Evolutionary conservation across 306 rosid species (phyloP), one percentile per base, ranked within the genome.

Genomic region (Begonia masoniana): DNA sequence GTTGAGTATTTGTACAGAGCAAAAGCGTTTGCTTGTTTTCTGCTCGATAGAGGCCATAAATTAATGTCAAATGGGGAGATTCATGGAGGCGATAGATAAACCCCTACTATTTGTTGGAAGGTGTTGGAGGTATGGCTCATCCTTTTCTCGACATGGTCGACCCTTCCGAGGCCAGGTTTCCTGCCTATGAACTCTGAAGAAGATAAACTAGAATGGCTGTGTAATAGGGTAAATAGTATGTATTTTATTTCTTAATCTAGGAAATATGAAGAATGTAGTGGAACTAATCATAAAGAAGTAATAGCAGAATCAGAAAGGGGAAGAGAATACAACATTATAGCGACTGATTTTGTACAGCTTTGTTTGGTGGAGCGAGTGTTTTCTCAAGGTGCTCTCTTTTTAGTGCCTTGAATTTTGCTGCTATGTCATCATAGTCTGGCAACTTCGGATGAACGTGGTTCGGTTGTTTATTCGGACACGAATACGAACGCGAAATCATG

Each of bases 361-460:
- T 31, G 9, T 5, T 31, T 31, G 39, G 39, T 6, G 39, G 39
- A 31, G 39, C 1, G 39, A 31, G 39, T 31, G 39, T 31, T 31
- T 31, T 31, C 9, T 7, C 39, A 31, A 60, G 61, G 54, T 52
- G 68, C 49, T 74, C 78, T 72, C 59, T 76, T 72, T 70, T 87
- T 51, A 80, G 77, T 59, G 82, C 84, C 76, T 19, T 54, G 67
- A 83, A 87, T 65, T 56, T 74, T 9, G 84, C 78, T 53, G 82
- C 72, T 56, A 87, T 62, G 50, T 78, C 94, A 19, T 83, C 89
- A 62, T 70, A 83, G 15, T 83, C 82, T 0, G 96, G 96, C 79
- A 87, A 55, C 58, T 80, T 83, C 1, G 89, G 96, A 74, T 83
- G 94, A 53, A 83, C 89, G 71, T 87, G 89, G 15, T 66, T 72